Evolutionary conservation across 352 stramenopile genomes (phyloP), one percentile per base, ranked within the genome.

Genomic region (Globisporangium perplexum): DNA sequence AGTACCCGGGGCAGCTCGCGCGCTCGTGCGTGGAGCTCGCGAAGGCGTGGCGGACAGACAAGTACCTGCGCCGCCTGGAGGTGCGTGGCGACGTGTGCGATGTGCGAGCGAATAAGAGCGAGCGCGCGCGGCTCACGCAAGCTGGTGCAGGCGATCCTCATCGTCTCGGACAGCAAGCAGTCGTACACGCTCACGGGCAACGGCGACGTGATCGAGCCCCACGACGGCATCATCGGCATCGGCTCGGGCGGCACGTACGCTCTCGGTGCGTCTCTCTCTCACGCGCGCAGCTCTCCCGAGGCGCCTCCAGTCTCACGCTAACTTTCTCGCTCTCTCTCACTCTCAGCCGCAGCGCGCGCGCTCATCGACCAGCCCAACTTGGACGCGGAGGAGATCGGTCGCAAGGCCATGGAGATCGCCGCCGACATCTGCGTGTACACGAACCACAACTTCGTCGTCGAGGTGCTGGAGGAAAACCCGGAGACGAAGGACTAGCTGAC

Each of bases 391-490:
- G 87, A 98, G 50, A 93, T 99, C 43, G 94, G 87, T 2, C 82
- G 73, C 63, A 95, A 91, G 57, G 71, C 93, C 28, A 98, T 99
- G 95, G 63, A 92, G 57, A 98, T 99, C 65, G 97, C 97, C 24
- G 79, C 92, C 10, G 95, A 99, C 60, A 98, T 99, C 69, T 99
- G 96, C 69, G 81, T 99, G 52, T 99, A 99, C 77, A 99, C 97
- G 49, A 99, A 99, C 73, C 83, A 97, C 65, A 97, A 98, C 59
- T 97, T 98, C 65, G 90, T 93, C 31, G 79, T 97, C 47, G 94
- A 99, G 69, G 81, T 90, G 55, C 66, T 98, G 31, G 88, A 93
- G 49, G 73, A 86, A 47, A 65, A 65, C 35, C 12, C 47, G 12
- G 74, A 86, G 59, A 74, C 65, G 48, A 80, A 75, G 49, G 65